Conservation (phyloP, 306 rosid genomes). For the Morella rubra region DNA sequence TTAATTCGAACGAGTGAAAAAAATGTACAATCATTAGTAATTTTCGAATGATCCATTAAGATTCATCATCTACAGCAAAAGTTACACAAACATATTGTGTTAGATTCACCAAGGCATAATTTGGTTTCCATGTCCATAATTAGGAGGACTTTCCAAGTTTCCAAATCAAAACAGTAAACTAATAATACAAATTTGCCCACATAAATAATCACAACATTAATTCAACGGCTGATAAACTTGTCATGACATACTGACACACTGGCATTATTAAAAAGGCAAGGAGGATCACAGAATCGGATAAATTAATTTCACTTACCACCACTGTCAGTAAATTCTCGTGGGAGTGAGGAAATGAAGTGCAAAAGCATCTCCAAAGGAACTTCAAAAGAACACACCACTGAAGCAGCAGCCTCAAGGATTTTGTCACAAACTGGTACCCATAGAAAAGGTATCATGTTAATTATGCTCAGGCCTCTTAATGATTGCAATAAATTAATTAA, state of each 20-base stretch:
- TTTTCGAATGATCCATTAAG: not conserved
- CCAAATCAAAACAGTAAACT: not conserved
- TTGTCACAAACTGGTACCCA: constrained; percentile 72
- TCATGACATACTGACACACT: not conserved
- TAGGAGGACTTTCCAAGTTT: not conserved
- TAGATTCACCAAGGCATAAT: not conserved
- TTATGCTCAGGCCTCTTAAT: constrained; percentile 23
- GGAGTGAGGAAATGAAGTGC: constrained; percentile 80
- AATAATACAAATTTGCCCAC: not conserved
- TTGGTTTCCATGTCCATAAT: not conserved
- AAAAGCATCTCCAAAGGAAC: constrained; percentile 64
- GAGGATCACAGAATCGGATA: constrained; percentile 14
- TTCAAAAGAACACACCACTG: constrained; percentile 65
- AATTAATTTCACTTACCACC: constrained; percentile 58
- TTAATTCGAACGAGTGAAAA: no score
- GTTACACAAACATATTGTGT: not conserved
- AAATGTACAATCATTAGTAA: no score
- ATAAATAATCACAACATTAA: not conserved
- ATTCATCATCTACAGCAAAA: not conserved
- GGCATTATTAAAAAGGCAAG: constrained; percentile 4
- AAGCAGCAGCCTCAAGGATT: constrained; percentile 71
- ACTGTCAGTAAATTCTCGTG: constrained; percentile 73
- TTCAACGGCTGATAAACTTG: not conserved
- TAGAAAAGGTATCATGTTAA: constrained; percentile 29
- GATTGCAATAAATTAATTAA: constrained; percentile 21